Base-by-base conservation (phyloP, 768 basidiomycete species). In the Naematelia encephala region DNA sequence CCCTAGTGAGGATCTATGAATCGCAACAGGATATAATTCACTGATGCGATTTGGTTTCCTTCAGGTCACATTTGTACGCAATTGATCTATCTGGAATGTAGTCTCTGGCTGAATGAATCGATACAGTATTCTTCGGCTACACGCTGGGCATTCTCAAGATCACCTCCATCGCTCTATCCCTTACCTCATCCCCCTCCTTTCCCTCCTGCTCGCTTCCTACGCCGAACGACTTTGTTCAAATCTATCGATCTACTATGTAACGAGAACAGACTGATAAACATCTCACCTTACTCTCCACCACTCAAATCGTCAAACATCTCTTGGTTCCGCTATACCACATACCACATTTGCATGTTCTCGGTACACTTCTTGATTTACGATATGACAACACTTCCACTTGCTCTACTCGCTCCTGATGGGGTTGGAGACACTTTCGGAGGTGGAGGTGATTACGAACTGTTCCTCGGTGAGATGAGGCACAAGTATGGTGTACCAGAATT, bases 101-200 rank as follows among this genome's bases (percentile, higher is more conserved):
- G n/a, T n/a, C n/a, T n/a, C n/a, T n/a, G n/a, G n/a, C n/a, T n/a
- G 43, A 54, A 19, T 29, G 51, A 53, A 8, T 39, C 34, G 34
- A 16, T 39, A 39, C 34, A 39, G 34, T 39, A 39, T 16, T 39
- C 34, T 8, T 39, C 34, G 16, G 34, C 59, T 22, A 56, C 54
- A 4, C 59, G 54, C 21, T 61, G 59, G 59, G 54, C 59, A 4
- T 55, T 61, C 48, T 45, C 59, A 5, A 21, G 28, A 14, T 29
- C 29, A 25, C 59, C 54, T 12, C 53, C 54, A 19, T 14, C 29
- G 14, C 51, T 55, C 22, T 54, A 61, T 30, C 59, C 54, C 42
- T 42, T 61, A 4, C 29, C 59, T 21, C 53, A 46, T 22, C 59
- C 30, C 8, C 48, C 50, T 16, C 57, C 79, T 83, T 42, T 83